Conservation (phyloP, 495 filamentous ascomycete genomes). For the Aspergillus bridgeri region DNA sequence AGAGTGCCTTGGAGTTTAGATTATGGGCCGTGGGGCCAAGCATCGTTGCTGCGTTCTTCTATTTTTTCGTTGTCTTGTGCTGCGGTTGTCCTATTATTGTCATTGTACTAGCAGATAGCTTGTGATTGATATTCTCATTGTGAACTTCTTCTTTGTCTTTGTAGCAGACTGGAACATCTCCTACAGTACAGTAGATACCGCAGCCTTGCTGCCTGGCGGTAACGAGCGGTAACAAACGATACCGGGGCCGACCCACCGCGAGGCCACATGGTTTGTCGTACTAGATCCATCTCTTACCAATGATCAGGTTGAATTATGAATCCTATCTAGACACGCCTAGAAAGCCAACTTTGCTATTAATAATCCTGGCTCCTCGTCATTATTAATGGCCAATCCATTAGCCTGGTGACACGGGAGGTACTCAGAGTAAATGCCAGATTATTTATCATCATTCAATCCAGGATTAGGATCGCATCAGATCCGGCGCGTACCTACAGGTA, state of each 20-base stretch:
- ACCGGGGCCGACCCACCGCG: neutral
- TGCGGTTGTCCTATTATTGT: neutral
- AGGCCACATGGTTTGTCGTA: conserved; percentile 7
- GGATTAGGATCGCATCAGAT: neutral
- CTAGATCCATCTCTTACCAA: neutral
- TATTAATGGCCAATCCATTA: neutral
- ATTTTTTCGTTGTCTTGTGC: neutral
- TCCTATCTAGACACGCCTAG: neutral
- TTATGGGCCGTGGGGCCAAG: conserved; percentile 2
- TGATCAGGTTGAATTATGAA: too few species aligned
- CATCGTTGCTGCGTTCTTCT: neutral
- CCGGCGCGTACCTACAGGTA: too few species aligned
- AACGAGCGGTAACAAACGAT: neutral
- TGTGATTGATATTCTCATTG: neutral
- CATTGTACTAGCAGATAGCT: neutral
- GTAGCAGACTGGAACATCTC: neutral
- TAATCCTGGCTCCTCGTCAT: neutral
- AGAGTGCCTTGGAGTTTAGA: conserved; percentile 2
- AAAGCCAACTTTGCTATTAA: neutral
- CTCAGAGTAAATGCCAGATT: too few species aligned
- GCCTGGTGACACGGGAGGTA: too few species aligned
- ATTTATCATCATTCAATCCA: too few species aligned
- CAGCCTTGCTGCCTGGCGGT: neutral
- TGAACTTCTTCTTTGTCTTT: neutral
- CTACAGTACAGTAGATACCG: neutral